Conservation (phyloP, 2,329 filamentous ascomycete genomes). For the Aspergillus unguis region DNA sequence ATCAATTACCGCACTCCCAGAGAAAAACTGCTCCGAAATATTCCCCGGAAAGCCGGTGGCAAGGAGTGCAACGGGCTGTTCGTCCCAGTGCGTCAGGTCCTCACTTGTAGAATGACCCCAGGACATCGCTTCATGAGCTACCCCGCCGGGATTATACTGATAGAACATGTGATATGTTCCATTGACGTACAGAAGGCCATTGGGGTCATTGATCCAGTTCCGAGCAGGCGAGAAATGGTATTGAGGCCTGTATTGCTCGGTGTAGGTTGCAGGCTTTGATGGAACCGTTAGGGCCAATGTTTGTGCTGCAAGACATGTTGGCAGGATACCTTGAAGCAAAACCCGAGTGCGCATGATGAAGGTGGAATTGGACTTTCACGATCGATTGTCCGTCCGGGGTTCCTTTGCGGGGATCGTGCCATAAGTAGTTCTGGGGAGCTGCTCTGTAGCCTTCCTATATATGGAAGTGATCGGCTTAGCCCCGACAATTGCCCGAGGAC, state of each 20-base stretch:
- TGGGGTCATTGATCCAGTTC: conserved; percentile 18
- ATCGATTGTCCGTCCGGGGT: no score
- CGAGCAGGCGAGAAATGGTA: conserved; percentile 10
- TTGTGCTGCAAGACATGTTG: background rate
- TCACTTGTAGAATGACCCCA: conserved; percentile 54
- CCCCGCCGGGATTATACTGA: conserved; percentile 46
- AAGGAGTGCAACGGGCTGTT: conserved; percentile 32
- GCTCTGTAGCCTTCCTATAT: no score
- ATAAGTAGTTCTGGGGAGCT: no score
- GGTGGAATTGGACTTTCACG: no score
- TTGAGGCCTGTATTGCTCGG: conserved; percentile 8
- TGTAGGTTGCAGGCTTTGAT: background rate
- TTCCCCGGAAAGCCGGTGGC: conserved; percentile 43
- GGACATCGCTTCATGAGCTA: conserved; percentile 41
- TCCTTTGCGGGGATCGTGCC: no score
- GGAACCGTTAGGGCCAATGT: background rate
- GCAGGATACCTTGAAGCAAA: background rate
- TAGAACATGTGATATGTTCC: conserved; percentile 51
- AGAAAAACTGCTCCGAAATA: conserved; percentile 48
- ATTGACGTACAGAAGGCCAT: conserved; percentile 10
- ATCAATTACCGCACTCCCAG: conserved; percentile 59
- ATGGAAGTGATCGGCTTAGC: background rate
- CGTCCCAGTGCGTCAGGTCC: conserved; percentile 34
- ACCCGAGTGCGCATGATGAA: background rate
- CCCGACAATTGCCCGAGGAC: background rate